Evolutionary conservation across 352 stramenopile genomes (phyloP), one percentile per base, ranked within the genome.

Genomic region (Phytophthora pisi): DNA sequence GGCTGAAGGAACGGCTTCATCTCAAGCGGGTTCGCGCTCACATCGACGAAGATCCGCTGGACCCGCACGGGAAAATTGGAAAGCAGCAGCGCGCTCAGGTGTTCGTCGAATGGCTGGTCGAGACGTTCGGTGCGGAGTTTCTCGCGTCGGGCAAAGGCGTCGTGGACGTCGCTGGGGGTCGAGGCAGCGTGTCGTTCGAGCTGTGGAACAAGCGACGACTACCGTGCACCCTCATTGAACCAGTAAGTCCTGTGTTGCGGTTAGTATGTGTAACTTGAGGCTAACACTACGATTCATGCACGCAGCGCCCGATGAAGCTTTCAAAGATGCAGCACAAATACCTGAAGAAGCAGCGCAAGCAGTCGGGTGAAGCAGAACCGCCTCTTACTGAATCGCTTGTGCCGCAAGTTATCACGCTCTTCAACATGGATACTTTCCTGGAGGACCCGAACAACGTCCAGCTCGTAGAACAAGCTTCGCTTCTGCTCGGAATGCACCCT

Each of bases 401-500:
- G n/a, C 75, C 81, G 9, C 84, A 92, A 79, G 72, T 92, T 45
- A 72, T 65, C n/a, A 73, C 75, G 9, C 70, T 88, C 18, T 89
- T 92, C 66, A 91, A 95, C 55, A 76, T 66, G 54, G 87, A 65
- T 16, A 83, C 75, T 23, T 91, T 82, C 58, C 64, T 93, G 6
- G 70, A 89, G 34, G 75, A 79, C 10, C 13, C 64, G 0, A 62
- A 75, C 9, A 77, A 90, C 61, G 63, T 75, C 7, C 13, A 72
- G 26, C 88, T 95, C 0, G 62, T 98, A 6, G 43, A 82, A 11
- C 72, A 90, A 61, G 77, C 86, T 31, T 96, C 91, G 4, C 54
- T 97, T 26, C 80, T 98, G 31, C 69, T 98, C 4, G 96, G 96
- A 0, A 97, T 98, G 88, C 96, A 98, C 64, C 95, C 96, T 16